A percentile compares a stretch with the other conserved stretches of the same genome.
Conservation (phyloP, 2,329 filamentous ascomycete species). For the Paecilomyces sp. region DNA sequence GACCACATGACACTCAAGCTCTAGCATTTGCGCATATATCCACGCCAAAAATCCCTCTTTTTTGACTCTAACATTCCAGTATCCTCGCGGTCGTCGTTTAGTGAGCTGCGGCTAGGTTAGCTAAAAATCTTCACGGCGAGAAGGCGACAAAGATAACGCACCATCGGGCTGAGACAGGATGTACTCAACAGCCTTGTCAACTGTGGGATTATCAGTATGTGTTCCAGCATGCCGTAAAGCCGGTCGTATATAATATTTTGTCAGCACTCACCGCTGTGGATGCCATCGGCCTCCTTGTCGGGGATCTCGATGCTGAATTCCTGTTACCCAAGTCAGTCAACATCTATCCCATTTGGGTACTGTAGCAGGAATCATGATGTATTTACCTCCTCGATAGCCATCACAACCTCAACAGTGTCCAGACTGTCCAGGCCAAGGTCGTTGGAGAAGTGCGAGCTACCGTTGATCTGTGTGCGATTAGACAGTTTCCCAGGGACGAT, state of each 20-base stretch:
- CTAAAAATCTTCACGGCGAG: not conserved
- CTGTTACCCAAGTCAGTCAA: constrained; percentile 29
- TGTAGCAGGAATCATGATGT: constrained; percentile 8
- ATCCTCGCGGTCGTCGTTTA: constrained; percentile 25
- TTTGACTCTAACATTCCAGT: constrained; percentile 20
- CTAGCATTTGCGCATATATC: constrained; percentile 16
- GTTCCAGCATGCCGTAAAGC: constrained; percentile 4
- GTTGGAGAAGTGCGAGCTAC: constrained; percentile 85
- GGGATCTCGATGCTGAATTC: constrained; percentile 93
- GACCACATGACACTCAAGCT: constrained; percentile 21
- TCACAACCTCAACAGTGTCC: constrained; percentile 98
- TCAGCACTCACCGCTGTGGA: constrained; percentile 74
- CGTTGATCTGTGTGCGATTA: constrained; percentile 60
- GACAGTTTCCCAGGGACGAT: constrained; percentile 2
- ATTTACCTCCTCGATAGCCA: constrained; percentile 95
- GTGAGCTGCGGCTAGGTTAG: constrained; percentile 19
- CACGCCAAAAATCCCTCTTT: constrained; percentile 22
- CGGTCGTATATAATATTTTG: not conserved
- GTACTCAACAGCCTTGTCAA: constrained; percentile 91
- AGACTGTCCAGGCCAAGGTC: constrained; percentile 95
- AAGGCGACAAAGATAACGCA: constrained; percentile 42
- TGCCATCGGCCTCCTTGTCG: constrained; percentile 90
- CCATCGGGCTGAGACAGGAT: constrained; percentile 90
- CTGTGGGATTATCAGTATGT: constrained; percentile 40
- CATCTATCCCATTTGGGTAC: constrained; percentile 6